Conservation (phyloP, 371 early-diverging fungal genomes). For the Saksenaea vasiformis region DNA sequence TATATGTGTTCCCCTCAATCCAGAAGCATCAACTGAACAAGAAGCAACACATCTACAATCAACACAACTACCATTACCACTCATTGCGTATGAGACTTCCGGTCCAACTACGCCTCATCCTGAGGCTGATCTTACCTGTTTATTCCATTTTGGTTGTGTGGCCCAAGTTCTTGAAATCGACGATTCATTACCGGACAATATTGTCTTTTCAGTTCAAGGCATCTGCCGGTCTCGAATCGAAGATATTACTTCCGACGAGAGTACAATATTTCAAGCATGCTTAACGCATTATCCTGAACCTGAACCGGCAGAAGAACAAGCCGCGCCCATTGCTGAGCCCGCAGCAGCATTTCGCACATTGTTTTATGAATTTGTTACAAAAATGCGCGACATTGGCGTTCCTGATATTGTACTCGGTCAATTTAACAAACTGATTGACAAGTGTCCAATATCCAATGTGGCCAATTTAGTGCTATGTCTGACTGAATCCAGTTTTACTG, state of each 20-base stretch:
- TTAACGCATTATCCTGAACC: constrained; percentile 17
- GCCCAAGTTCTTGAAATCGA: constrained; percentile 29
- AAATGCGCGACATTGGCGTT: constrained; percentile 66
- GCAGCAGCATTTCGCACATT: constrained; percentile 41
- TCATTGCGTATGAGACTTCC: not conserved
- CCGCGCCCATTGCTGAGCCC: not conserved
- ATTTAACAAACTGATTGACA: constrained; percentile 52
- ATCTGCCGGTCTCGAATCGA: constrained; percentile 32
- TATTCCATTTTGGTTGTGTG: constrained; percentile 31
- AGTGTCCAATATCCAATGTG: constrained; percentile 33
- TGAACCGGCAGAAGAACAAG: not conserved
- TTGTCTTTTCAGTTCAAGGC: constrained; percentile 30
- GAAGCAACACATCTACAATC: not conserved
- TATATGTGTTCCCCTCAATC: constrained; percentile 27
- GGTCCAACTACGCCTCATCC: not conserved
- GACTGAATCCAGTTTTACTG: constrained; percentile 64
- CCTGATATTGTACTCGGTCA: constrained; percentile 61
- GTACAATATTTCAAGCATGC: constrained; percentile 13
- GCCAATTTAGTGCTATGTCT: constrained; percentile 71
- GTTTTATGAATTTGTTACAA: constrained; percentile 52
- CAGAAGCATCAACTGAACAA: not conserved
- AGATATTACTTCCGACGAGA: constrained; percentile 22
- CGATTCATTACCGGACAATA: constrained; percentile 20
- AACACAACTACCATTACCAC: not conserved
- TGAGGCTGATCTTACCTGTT: constrained; percentile 9